Conservation (phyloP, 2,329 filamentous ascomycete genomes). For the Penicillium sumatraense region DNA sequence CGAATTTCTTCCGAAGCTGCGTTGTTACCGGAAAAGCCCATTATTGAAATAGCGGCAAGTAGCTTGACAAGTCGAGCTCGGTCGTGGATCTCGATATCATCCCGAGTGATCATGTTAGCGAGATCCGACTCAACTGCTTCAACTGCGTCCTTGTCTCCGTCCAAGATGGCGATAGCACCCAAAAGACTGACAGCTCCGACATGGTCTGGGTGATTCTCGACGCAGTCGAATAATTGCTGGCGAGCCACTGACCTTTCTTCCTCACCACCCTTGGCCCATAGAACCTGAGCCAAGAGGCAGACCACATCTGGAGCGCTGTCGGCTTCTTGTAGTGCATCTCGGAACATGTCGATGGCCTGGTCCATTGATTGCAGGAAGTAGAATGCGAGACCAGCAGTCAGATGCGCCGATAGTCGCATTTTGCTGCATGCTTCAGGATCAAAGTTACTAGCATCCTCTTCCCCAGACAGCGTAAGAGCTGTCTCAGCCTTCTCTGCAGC, state of each 20-base stretch:
- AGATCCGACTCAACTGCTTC: constrained; percentile 82
- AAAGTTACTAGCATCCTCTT: constrained; percentile 68
- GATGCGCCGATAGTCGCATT: constrained; percentile 78
- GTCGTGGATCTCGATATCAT: constrained; percentile 66
- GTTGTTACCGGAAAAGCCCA: constrained; percentile 54
- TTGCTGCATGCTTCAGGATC: constrained; percentile 66
- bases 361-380: constrained; percentile 71
- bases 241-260: constrained; percentile 76
- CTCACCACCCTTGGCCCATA: constrained; percentile 86
- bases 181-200: constrained; percentile 80
- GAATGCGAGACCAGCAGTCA: constrained; percentile 82
- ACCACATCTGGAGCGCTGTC: constrained; percentile 78
- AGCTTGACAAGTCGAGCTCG: constrained; percentile 74
- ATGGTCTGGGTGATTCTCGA: constrained; percentile 75
- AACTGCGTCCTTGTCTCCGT: constrained; percentile 76
- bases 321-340: constrained; percentile 77
- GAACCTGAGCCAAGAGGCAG: constrained; percentile 84
- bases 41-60: constrained; percentile 71
- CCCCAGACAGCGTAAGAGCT: constrained; percentile 78
- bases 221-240: constrained; percentile 77
- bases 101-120: constrained; percentile 69
- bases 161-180: constrained; percentile 80
- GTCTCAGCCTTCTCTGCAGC: constrained; percentile 81
- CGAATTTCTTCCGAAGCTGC: constrained; percentile 51
- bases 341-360: constrained; percentile 77